phyloP scores from a whole-genome alignment of 768 basidiomycete species.

The Sporobolomyces phaffii region DNA sequence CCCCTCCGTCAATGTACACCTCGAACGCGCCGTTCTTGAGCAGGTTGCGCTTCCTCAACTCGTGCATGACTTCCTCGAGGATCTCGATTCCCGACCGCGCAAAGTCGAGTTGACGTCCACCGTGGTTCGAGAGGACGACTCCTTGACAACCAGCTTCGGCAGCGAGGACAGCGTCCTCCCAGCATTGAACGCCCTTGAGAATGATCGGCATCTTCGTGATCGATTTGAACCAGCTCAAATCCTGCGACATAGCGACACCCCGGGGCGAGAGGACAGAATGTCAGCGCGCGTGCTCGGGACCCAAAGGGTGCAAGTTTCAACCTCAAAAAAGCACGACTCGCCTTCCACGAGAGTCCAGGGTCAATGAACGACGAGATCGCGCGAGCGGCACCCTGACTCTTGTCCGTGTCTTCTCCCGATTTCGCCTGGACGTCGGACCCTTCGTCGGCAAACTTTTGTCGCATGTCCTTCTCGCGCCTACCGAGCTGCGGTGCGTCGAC shows the following conservation, averaged over 20 bases:
- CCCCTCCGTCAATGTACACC: conserved; percentile 76
- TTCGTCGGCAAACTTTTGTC: conserved; percentile 80
- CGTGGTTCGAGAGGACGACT: conserved; percentile 81
- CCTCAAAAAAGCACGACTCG: neutral
- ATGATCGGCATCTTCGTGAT: conserved; percentile 84
- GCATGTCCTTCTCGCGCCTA: conserved; percentile 66
- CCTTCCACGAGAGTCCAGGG: conserved; percentile 72
- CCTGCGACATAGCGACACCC: too few species aligned
- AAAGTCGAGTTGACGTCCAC: conserved; percentile 53
- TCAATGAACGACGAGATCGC: conserved; percentile 98
- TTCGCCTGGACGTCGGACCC: conserved; percentile 53
- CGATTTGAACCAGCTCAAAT: conserved; percentile 66
- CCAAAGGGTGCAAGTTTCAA: too few species aligned
- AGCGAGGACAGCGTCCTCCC: conserved; percentile 82
- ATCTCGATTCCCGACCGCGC: conserved; percentile 83
- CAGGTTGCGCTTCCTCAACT: conserved; percentile 60
- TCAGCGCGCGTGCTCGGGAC: too few species aligned
- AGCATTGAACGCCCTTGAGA: conserved; percentile 80
- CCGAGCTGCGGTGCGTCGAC: conserved; percentile 97
- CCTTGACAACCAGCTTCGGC: conserved; percentile 69
- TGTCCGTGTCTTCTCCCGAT: conserved; percentile 57
- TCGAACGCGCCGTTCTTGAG: conserved; percentile 69
- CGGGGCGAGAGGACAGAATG: too few species aligned
- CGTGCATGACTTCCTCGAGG: conserved; percentile 73
- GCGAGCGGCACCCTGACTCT: conserved; percentile 83